Evolutionary conservation across 1,284 basidiomycete genomes (phyloP), one percentile per base, ranked within the genome.

Genomic region (Marasmius sp.): DNA sequence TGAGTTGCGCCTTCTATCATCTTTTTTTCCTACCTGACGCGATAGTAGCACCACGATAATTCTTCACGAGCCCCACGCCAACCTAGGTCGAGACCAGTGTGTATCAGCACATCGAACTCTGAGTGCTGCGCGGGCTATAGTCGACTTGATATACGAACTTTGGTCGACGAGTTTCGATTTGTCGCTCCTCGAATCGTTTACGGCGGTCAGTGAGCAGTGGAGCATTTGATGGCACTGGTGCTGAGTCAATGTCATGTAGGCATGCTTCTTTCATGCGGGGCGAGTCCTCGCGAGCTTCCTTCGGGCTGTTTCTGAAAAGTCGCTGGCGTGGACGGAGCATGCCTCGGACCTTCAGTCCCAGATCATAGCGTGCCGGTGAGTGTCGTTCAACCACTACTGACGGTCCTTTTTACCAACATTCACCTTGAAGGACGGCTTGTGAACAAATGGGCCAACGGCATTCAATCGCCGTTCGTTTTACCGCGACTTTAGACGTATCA

Each of bases 61-160:
- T 16, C 74, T 92, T 38, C 89, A 91, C 65, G 89, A 92, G 65
- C 87, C 89, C 0, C 88, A 91, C 68, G 87, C 89, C 14, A 81
- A 85, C 62, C 77, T 88, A 53, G 76, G 79, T 38, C 74, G 72
- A 53, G 76, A 78, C n/a, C 81, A 81, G 27, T 91, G 89, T 68
- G 77, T 84, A 47, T 91, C 89, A 49, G 85, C 86, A 12, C 78
- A 85, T 65, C 88, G 85, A 68, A 85, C 90, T 41, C 73, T 91
- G 3, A 81, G 80, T 1, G 85, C 89, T 34, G 82, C 89, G 6
- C 81, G 88, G 50, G 80, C 82, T 0, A 85, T 89, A 41, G 75
- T 92, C 47, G 85, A 91, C 66, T 74, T 89, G n/a, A 81, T 91
- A 34, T 88, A 90, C 67, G 75, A 75, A 22, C 79, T 90, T 18